Conservation (phyloP, 177 flowering plant genomes). For the Vitis hybrid region DNA sequence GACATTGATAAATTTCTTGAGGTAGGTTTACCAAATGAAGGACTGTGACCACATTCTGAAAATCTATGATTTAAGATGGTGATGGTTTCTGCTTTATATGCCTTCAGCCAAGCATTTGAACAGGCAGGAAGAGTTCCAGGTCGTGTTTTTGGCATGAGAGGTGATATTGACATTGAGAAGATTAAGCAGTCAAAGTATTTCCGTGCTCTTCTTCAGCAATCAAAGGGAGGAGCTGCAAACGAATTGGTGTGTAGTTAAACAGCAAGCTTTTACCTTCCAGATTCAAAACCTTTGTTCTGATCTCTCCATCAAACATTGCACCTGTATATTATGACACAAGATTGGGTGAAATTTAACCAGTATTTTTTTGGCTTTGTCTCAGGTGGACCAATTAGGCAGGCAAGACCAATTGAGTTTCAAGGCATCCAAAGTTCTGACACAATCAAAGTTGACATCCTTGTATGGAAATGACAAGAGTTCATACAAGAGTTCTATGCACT, state of each 20-base stretch:
- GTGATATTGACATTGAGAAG: conserved; percentile 63
- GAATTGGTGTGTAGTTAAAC: conserved; percentile 33
- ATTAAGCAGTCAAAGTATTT: conserved; percentile 76
- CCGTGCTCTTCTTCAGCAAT: conserved; percentile 38
- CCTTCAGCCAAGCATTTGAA: conserved; percentile 71
- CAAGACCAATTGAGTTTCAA: conserved; percentile 33
- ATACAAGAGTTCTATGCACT: conserved; percentile 21
- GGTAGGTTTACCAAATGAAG: no score
- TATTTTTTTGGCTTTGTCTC: conserved; percentile 7
- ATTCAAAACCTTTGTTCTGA: not conserved
- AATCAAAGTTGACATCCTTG: conserved; percentile 57
- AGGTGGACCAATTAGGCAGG: conserved; percentile 39
- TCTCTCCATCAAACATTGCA: not conserved
- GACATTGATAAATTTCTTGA: no score
- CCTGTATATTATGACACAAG: not conserved
- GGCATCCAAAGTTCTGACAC: conserved; percentile 46
- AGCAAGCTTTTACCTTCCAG: not conserved
- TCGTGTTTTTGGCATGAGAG: conserved; percentile 46
- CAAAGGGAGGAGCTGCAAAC: conserved; percentile 24
- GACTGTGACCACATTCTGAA: not conserved
- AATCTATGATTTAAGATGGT: conserved; percentile 1
- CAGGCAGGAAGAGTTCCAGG: conserved; percentile 62
- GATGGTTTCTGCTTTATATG: conserved; percentile 12
- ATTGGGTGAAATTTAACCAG: not conserved
- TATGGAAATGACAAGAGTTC: conserved; percentile 39